Evolutionary conservation across 129 eudicot genomes (phyloP).

Genomic region (Pittosporum tobira): DNA sequence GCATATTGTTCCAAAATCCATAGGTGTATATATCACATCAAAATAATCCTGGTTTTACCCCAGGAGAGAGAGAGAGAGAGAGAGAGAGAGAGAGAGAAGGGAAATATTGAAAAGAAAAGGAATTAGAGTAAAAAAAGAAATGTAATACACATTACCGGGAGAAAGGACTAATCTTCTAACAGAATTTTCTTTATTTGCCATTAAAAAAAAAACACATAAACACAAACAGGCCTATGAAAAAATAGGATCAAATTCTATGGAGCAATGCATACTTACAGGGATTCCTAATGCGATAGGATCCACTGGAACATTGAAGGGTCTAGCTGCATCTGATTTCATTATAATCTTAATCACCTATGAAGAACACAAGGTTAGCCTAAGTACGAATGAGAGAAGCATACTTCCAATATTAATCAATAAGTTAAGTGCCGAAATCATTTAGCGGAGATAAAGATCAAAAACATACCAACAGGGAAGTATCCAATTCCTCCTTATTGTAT

Average conservation of each 20-base stretch:
- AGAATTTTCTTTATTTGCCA: neutral
- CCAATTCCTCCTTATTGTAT: slow-evolving; percentile 49
- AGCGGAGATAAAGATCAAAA: neutral
- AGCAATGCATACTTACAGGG: slow-evolving; percentile 44
- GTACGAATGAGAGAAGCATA: neutral
- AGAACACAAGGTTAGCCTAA: neutral
- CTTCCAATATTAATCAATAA: neutral
- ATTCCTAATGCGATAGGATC: slow-evolving; percentile 70
- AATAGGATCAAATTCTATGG: neutral
- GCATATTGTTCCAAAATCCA: too few relatives aligned
- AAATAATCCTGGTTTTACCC: neutral
- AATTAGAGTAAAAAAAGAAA: too few relatives aligned
- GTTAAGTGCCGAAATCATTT: neutral
- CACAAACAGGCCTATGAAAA: neutral
- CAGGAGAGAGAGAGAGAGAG: too few relatives aligned
- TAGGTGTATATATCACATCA: too few relatives aligned
- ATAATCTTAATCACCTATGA: slow-evolving; percentile 56
- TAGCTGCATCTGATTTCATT: slow-evolving; percentile 81
- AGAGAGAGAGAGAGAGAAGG: neutral
- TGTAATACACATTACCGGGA: too few relatives aligned
- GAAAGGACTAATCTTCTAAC: neutral
- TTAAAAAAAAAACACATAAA: neutral
- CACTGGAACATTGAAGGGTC: slow-evolving; percentile 71
- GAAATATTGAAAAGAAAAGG: too few relatives aligned
- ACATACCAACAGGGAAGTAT: slow-evolving; percentile 54